These are phyloP conservation scores for Calonectria pseudoreteaudii DNA, from an alignment of 2,329 filamentous ascomycete genomes.

Conservation along the genomic window DNA sequence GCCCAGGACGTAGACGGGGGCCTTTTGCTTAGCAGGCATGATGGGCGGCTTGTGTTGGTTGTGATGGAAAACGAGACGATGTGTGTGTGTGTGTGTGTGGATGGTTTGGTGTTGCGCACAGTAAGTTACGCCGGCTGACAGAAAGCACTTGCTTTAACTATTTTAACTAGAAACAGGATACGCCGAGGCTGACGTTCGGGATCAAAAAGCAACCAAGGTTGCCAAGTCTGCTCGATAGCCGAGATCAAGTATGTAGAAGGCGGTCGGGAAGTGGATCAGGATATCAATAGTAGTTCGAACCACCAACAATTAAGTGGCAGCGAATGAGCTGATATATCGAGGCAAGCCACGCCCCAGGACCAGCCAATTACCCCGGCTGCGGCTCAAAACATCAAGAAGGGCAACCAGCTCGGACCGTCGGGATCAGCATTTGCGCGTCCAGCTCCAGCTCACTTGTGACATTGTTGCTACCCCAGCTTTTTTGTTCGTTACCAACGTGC, in stretches of 20 bases:
- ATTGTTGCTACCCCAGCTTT: slow-evolving; percentile 21
- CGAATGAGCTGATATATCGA: slow-evolving; percentile 1
- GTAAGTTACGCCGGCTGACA: not conserved
- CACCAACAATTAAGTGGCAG: not conserved
- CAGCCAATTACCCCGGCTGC: slow-evolving; percentile 30
- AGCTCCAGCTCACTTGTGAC: not conserved
- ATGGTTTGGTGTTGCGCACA: not conserved
- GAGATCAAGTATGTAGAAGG: not conserved
- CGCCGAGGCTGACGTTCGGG: not conserved
- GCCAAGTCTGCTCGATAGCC: not conserved
- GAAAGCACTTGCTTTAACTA: slow-evolving; percentile 30
- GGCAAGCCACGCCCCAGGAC: not conserved
- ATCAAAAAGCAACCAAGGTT: not conserved
- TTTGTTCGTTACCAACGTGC: not conserved
- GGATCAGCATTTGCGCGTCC: slow-evolving; percentile 13
- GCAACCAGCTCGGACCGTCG: slow-evolving; percentile 17
- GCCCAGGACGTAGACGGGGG: slow-evolving; percentile 86
- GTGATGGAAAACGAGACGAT: not conserved
- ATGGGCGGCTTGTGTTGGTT: slow-evolving; percentile 30
- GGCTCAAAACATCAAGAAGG: slow-evolving; percentile 17
- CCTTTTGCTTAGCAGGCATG: slow-evolving; percentile 64
- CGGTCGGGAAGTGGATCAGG: not conserved
- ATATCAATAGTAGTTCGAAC: not conserved
- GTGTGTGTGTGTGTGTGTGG: too few species aligned
- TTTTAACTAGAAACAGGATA: not conserved